Base-by-base conservation (phyloP, 2,329 filamentous ascomycete genomes). In the Ceratocystis smalleyi region DNA sequence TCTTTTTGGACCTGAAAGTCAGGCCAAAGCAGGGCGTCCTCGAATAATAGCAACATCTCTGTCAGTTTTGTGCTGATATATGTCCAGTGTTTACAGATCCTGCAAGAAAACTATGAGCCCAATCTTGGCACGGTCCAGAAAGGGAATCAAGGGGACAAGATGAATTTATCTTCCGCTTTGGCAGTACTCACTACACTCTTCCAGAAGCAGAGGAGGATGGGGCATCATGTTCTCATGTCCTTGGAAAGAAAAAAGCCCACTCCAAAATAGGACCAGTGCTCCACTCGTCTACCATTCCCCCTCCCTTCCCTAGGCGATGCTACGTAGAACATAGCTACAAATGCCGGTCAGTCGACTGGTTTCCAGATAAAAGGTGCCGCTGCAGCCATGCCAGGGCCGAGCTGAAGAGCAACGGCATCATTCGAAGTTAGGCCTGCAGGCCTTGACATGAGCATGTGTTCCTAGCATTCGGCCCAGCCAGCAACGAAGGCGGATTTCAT, bases 41-140 rank as follows among this genome's bases (percentile, higher is more conserved):
- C 27, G 54, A 57, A 57, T 35, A 57, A 57, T 17, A n/a, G 10
- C 5, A 40, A 40, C 54, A 8, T 57, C 54, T 57, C 24, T 57
- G 54, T 57, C 54, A n/a, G 54, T 32, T 57, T 57, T 57, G 27
- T 7, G 54, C 27, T 57, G 54, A 57, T n/a, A 57, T n/a, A 35
- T 57, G 15, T n/a, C 27, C 54, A n/a, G 6, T 35, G 3, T 57
- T 30, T 22, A 19, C 17, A 6, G 27, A 57, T 35, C 54, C 54
- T 57, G 7, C 54, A 57, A 3, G 15, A 15, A 19, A 30, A 15
- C n/a, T 51, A 27, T 3, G 3, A 35, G 54, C 27, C 10, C 54
- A 57, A 35, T 57, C 7, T 55, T 35, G 27, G 35, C 54, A 57
- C 30, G 8, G 30, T 8, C 54, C n/a, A 57, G 54, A 57, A 57